phyloP scores from a whole-genome alignment of 805 yeast species.

The Candida quercuum region DNA sequence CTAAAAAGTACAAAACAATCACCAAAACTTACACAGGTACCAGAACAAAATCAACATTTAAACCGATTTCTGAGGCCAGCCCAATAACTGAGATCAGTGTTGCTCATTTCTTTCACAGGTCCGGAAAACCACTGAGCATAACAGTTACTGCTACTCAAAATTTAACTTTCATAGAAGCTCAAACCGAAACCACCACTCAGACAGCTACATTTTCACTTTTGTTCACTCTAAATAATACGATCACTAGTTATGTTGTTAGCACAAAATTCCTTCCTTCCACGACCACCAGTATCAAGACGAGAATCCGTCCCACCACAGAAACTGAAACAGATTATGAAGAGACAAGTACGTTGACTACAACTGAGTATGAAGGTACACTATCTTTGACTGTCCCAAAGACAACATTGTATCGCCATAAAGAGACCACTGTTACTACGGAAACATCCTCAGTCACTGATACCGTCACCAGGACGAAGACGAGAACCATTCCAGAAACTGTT shows the following conservation, averaged over 20 bases:
- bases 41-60: slow-evolving; percentile 2
- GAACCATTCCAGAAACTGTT: slow-evolving; percentile 16
- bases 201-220: too few species aligned
- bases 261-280: background rate
- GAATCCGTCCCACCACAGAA: slow-evolving; percentile 16
- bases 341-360: slow-evolving; percentile 12
- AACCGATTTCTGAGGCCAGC: too few species aligned
- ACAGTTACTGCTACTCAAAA: background rate
- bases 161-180: background rate
- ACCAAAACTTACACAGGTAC: background rate
- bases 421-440: slow-evolving; percentile 9
- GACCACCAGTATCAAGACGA: slow-evolving; percentile 7
- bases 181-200: too few species aligned
- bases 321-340: slow-evolving; percentile 14
- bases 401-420: slow-evolving; percentile 15
- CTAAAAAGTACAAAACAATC: slow-evolving; percentile 4
- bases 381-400: slow-evolving; percentile 16
- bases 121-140: too few species aligned
- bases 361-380: slow-evolving; percentile 14
- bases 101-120: too few species aligned
- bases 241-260: too few species aligned
- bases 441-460: slow-evolving; percentile 12
- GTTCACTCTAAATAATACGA: too few species aligned
- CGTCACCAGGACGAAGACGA: slow-evolving; percentile 11
- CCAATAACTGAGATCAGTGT: too few species aligned